phyloP scores from a whole-genome alignment of 352 stramenopile genomes.

The Phytophthora capsici region DNA sequence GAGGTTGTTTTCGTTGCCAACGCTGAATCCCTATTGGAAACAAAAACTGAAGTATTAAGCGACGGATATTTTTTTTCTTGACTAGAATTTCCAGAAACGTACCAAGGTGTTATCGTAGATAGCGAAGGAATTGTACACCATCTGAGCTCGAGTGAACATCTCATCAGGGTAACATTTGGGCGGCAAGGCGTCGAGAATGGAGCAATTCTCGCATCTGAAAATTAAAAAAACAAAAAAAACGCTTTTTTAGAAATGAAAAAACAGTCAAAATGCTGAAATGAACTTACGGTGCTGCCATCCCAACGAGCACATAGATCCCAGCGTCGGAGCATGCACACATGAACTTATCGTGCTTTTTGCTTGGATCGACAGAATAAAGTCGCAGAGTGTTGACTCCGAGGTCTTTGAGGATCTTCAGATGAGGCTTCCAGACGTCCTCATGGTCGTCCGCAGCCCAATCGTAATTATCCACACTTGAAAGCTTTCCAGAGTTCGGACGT shows the following conservation, averaged over 20 bases:
- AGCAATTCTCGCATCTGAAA: slow-evolving; percentile 55
- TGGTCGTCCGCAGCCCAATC: slow-evolving; percentile 73
- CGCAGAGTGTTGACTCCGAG: slow-evolving; percentile 72
- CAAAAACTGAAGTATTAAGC: too few species aligned
- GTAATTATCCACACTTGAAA: slow-evolving; percentile 61
- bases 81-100: too few species aligned
- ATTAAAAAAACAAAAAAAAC: too few species aligned
- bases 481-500: slow-evolving; percentile 61
- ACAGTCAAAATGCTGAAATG: neutral
- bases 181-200: slow-evolving; percentile 47
- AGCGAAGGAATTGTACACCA: slow-evolving; percentile 75
- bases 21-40: slow-evolving; percentile 42
- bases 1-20: slow-evolving; percentile 67
- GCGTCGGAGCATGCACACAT: slow-evolving; percentile 73
- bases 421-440: slow-evolving; percentile 54
- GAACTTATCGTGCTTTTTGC: slow-evolving; percentile 75
- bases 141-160: slow-evolving; percentile 59
- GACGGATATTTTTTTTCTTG: too few species aligned
- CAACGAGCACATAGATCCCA: slow-evolving; percentile 79
- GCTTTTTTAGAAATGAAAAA: neutral
- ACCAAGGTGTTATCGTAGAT: slow-evolving; percentile 73
- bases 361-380: slow-evolving; percentile 69
- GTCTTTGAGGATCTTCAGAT: slow-evolving; percentile 60
- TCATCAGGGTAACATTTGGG: slow-evolving; percentile 58
- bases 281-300: slow-evolving; percentile 54